Base-by-base conservation (phyloP, 2,329 filamentous ascomycete species). In the Clarireedia homoeocarpa region DNA sequence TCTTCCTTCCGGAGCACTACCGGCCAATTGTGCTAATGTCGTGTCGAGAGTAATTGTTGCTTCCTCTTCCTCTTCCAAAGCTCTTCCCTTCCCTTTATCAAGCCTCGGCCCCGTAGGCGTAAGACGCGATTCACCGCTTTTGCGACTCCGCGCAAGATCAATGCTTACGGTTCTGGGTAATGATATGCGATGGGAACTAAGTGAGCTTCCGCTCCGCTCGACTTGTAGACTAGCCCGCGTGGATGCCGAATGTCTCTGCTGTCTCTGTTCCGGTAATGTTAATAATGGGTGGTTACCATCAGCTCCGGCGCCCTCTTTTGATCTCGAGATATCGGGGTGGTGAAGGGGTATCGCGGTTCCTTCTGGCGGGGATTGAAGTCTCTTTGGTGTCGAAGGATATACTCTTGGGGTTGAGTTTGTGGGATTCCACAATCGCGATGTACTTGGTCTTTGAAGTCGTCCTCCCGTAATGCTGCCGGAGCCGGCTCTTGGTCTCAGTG, bases 321-420 rank as follows among this genome's bases (percentile, higher is more conserved):
- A 57, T 14, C 58, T 59, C 23, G 58, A 56, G 27, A 68, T 56
- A 51, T 64, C 64, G 5, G 67, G 68, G 61, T 70, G 68, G 15
- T 62, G 53, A 40, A 70, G 60, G 15, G 67, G 67, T 15, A 69
- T 61, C 10, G 67, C 65, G 48, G 65, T 63, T 5, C 59, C 53
- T 47, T 60, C 60, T 9, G 36, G 40, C n/a, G 52, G 50, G 20
- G 61, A 59, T 26, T 51, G 55, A 45, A 59, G 57, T 62, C 55
- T 60, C 20, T 53, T 45, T 15, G 57, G 53, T 44, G 55, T 26
- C 42, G 40, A 51, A 69, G 61, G 61, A 65, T 69, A 57, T 23
- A 48, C 53, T 61, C 62, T 77, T 42, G 80, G 81, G 48, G 81
- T 78, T 70, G 80, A 76, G 66, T 84, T 84, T 65, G 81, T 74